phyloP scores from a whole-genome alignment of 805 yeast species.

The Lipomyces sp. region DNA sequence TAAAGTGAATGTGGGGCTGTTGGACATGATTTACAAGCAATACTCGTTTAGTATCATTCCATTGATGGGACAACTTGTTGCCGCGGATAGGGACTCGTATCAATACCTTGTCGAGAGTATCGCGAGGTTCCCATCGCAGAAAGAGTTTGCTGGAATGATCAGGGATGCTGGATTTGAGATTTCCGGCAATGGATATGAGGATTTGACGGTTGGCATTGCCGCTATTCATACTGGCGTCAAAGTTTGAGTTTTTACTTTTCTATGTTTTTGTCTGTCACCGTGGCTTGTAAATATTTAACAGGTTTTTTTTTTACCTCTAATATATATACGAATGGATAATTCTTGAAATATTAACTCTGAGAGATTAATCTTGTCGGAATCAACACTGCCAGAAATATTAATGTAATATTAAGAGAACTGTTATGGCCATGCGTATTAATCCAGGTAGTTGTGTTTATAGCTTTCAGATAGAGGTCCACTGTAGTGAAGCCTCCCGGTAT shows the following conservation, averaged over 20 bases:
- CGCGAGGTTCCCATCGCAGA: constrained; percentile 88
- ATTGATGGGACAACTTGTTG: constrained; percentile 92
- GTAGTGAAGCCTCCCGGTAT: no score
- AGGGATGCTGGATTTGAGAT: constrained; percentile 92
- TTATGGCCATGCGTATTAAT: no score
- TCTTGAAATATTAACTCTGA: no score
- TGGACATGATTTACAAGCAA: constrained; percentile 79
- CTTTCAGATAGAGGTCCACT: no score
- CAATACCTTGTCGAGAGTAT: constrained; percentile 96
- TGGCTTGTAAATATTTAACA: neutral
- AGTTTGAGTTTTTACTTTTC: neutral
- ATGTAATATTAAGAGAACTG: no score
- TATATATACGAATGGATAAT: neutral
- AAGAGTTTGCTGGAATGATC: constrained; percentile 87
- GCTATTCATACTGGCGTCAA: constrained; percentile 96
- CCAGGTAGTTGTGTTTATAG: no score
- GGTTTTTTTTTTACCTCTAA: neutral
- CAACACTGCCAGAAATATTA: no score
- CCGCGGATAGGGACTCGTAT: constrained; percentile 93
- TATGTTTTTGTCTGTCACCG: no score
- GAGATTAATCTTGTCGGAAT: no score
- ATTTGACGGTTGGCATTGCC: constrained; percentile 91
- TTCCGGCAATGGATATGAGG: constrained; percentile 91
- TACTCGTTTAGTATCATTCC: constrained; percentile 90
- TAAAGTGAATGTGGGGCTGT: constrained; percentile 72